These are phyloP conservation scores for Actinomortierella wolfii DNA, from an alignment of 371 early-diverging fungal genomes.

Conservation along the genomic window DNA sequence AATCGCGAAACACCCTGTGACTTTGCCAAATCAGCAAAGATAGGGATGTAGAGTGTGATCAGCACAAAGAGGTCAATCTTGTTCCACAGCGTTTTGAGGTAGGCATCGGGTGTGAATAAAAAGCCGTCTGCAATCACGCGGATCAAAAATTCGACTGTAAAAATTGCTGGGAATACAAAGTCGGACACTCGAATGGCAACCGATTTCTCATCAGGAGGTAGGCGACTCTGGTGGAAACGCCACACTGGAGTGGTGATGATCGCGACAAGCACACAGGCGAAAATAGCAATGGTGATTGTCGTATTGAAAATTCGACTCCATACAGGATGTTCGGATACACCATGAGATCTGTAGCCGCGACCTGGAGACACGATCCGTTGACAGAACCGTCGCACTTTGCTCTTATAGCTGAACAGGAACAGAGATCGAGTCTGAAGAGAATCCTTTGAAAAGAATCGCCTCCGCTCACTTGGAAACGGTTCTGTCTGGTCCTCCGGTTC, in stretches of 20 bases:
- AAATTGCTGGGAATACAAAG: slow-evolving; percentile 58
- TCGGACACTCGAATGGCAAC: slow-evolving; percentile 45
- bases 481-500: no score
- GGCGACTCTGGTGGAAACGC: slow-evolving; percentile 46
- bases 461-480: not conserved
- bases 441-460: slow-evolving; percentile 15
- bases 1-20: slow-evolving; percentile 59
- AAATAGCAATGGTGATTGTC: slow-evolving; percentile 52
- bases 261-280: slow-evolving; percentile 56
- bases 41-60: slow-evolving; percentile 58
- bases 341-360: slow-evolving; percentile 56
- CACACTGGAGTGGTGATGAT: slow-evolving; percentile 64
- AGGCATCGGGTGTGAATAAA: slow-evolving; percentile 69
- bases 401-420: slow-evolving; percentile 37
- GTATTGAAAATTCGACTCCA: slow-evolving; percentile 52
- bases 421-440: slow-evolving; percentile 21
- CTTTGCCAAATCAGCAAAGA: slow-evolving; percentile 52
- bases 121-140: slow-evolving; percentile 72
- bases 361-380: slow-evolving; percentile 60
- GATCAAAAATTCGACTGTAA: slow-evolving; percentile 64
- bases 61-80: slow-evolving; percentile 70
- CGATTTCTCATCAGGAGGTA: slow-evolving; percentile 5
- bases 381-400: slow-evolving; percentile 53
- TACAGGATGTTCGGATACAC: slow-evolving; percentile 46
- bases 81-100: slow-evolving; percentile 68